Conservation (phyloP, 1,139 yeast genomes). For the Zygosaccharomyces pseudobailii region DNA sequence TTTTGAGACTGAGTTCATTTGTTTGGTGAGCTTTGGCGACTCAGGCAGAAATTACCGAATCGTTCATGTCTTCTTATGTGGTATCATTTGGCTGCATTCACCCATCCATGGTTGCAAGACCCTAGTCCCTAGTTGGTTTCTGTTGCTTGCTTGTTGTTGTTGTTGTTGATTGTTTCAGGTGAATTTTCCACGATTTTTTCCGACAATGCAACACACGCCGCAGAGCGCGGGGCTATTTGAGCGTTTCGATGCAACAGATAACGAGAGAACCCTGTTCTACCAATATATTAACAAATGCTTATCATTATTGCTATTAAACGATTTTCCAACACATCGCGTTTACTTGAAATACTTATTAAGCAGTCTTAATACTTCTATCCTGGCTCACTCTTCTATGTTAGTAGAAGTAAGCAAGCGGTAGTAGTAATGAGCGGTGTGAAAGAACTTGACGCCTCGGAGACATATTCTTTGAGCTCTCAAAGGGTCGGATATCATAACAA, state of each 20-base stretch:
- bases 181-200: too few species aligned
- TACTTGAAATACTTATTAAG: neutral
- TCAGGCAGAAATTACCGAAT: neutral
- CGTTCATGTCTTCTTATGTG: neutral
- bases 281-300: neutral
- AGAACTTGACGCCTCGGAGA: neutral
- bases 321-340: neutral
- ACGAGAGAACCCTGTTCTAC: neutral
- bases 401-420: neutral
- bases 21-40: neutral
- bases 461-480: neutral
- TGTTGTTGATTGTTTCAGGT: too few species aligned
- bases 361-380: neutral
- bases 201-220: neutral
- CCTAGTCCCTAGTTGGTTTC: too few species aligned
- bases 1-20: slow-evolving; percentile 4
- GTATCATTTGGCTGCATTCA: neutral
- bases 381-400: too few species aligned
- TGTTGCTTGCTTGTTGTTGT: too few species aligned
- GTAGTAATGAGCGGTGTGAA: neutral
- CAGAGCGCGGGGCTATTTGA: neutral
- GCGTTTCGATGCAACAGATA: neutral
- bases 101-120: too few species aligned
- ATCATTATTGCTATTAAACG: neutral
- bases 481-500: slow-evolving; percentile 24